Evolutionary conservation across 306 rosid genomes (phyloP).

Genomic region (Amphicarpaea edgeworthii): DNA sequence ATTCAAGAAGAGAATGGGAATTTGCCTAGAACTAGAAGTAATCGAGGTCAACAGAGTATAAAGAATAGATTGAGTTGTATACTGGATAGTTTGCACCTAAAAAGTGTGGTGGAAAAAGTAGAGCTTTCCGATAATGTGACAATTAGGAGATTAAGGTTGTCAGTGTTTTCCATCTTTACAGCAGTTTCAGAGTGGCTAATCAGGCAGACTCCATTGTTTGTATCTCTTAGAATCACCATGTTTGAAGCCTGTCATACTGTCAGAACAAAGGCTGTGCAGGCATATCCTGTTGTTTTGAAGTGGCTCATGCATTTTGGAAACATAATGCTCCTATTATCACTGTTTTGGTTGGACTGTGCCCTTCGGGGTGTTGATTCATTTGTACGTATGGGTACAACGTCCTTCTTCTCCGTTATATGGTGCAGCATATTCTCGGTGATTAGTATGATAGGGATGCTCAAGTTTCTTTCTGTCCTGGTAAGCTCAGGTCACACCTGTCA

Average conservation of each 20-base stretch:
- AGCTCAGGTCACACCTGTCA: constrained; percentile 44
- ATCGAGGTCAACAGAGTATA: constrained; percentile 51
- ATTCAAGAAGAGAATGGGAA: constrained; percentile 54
- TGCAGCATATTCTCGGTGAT: constrained; percentile 81
- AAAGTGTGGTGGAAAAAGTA: constrained; percentile 52
- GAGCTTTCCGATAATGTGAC: constrained; percentile 64
- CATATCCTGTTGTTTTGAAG: constrained; percentile 75
- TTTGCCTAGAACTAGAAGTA: constrained; percentile 47
- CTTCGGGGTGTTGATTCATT: constrained; percentile 89
- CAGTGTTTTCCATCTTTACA: constrained; percentile 53
- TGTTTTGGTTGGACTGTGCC: constrained; percentile 87
- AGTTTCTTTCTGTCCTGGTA: constrained; percentile 86
- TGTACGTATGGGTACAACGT: constrained; percentile 86
- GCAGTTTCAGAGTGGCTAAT: constrained; percentile 66
- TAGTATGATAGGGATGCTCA: constrained; percentile 84
- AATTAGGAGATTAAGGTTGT: constrained; percentile 62
- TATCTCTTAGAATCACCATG: constrained; percentile 46
- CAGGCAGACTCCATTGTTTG: constrained; percentile 64
- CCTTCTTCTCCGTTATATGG: constrained; percentile 96
- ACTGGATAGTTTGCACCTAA: constrained; percentile 59
- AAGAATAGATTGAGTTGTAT: constrained; percentile 54
- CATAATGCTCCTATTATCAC: constrained; percentile 71
- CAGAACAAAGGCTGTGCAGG: constrained; percentile 62
- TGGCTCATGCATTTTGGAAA: constrained; percentile 77
- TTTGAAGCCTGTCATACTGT: constrained; percentile 51